Conservation (phyloP, 176 grass and related monocot species). For the Aegilops longissima region DNA sequence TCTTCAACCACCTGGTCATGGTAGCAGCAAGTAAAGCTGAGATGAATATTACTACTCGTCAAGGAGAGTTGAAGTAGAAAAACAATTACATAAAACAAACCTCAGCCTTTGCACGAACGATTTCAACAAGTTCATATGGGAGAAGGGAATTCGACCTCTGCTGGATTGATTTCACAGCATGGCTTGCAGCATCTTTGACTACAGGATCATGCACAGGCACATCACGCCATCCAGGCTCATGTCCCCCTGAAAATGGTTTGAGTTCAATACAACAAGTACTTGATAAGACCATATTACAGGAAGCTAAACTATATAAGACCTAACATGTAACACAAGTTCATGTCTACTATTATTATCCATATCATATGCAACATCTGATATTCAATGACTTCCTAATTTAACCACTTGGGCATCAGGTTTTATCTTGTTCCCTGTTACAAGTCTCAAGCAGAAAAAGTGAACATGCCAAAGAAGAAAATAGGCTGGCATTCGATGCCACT, state of each 20-base stretch:
- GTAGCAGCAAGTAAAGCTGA: background rate
- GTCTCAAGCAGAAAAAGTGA: background rate
- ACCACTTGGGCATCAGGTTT: background rate
- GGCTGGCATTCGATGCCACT: background rate
- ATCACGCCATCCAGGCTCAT: slow-evolving; percentile 63
- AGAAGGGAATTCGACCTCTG: slow-evolving; percentile 70
- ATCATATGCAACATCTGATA: background rate
- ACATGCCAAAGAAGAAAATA: background rate
- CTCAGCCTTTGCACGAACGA: slow-evolving; percentile 66
- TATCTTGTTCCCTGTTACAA: background rate
- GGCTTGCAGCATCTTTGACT: slow-evolving; percentile 77
- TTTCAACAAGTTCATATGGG: slow-evolving; percentile 80
- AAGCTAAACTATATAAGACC: background rate
- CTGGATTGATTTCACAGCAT: slow-evolving; percentile 85
- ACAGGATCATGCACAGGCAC: slow-evolving; percentile 71
- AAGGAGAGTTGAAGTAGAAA: background rate
- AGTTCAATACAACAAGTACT: background rate
- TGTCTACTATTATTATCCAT: background rate
- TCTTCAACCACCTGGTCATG: slow-evolving; percentile 61
- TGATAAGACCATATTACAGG: background rate
- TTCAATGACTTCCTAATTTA: background rate
- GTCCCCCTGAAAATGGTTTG: slow-evolving; percentile 45
- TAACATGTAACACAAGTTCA: background rate
- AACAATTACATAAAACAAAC: slow-evolving; percentile 28
- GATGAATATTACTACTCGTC: background rate